Evolutionary conservation across 805 yeast genomes (phyloP).

Genomic region (Candida easanensis): DNA sequence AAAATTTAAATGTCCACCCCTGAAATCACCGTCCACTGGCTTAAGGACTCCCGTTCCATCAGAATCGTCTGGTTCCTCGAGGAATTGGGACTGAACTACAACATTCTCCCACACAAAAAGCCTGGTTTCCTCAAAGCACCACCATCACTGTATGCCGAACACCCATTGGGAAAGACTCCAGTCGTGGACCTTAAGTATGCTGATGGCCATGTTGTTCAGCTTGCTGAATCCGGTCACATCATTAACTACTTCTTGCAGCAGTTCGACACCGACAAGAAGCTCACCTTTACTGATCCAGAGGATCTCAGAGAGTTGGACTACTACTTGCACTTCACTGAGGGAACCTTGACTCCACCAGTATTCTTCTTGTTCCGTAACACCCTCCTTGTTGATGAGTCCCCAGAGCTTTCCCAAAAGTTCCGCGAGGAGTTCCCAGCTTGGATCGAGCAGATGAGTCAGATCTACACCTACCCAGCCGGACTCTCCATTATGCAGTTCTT

Average conservation of each 20-base stretch:
- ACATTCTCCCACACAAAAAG: conserved; percentile 1
- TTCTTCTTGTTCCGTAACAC: conserved; percentile 26
- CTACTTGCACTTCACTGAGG: conserved; percentile 56
- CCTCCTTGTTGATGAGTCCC: conserved; percentile 34
- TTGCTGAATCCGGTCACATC: conserved; percentile 62
- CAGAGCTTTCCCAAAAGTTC: conserved; percentile 36
- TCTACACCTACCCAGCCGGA: conserved; percentile 41
- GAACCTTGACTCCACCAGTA: conserved; percentile 49
- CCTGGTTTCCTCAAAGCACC: conserved; percentile 34
- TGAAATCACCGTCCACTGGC: conserved; percentile 13
- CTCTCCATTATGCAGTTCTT: not conserved
- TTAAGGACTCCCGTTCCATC: conserved; percentile 4
- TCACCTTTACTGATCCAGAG: conserved; percentile 34
- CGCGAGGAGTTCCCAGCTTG: conserved; percentile 38
- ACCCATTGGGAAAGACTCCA: conserved; percentile 65
- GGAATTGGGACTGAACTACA: conserved; percentile 3
- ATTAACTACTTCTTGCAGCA: conserved; percentile 46
- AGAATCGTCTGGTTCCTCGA: conserved; percentile 1
- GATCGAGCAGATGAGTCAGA: conserved; percentile 45
- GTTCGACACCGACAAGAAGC: conserved; percentile 42
- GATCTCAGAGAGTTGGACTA: conserved; percentile 45
- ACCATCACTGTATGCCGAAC: conserved; percentile 45
- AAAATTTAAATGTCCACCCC: not conserved
- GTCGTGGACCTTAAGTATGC: conserved; percentile 43
- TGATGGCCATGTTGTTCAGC: conserved; percentile 24